phyloP scores from a whole-genome alignment of 2,329 filamentous ascomycete genomes.

The Shiraia bambusicola region DNA sequence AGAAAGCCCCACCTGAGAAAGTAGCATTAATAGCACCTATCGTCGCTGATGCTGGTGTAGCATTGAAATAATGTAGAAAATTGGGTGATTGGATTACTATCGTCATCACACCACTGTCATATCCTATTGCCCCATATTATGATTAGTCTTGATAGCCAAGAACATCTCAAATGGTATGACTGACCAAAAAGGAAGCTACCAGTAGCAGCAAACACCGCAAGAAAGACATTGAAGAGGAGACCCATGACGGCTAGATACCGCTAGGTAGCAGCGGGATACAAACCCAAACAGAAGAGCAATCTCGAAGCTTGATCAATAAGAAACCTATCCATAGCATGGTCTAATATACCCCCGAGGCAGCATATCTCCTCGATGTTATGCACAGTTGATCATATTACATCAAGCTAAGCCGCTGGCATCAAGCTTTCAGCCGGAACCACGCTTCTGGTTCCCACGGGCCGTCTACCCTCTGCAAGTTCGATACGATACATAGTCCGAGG shows the following conservation, averaged over 20 bases:
- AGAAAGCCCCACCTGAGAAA: slow-evolving; percentile 60
- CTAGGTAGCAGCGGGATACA: neutral
- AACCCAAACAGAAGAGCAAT: neutral
- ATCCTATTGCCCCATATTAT: slow-evolving; percentile 28
- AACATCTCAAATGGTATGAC: too few relatives aligned
- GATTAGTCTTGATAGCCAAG: neutral
- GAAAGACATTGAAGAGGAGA: slow-evolving; percentile 45
- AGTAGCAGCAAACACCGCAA: slow-evolving; percentile 48
- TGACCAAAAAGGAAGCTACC: slow-evolving; percentile 39
- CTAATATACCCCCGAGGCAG: slow-evolving; percentile 12
- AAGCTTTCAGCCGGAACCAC: slow-evolving; percentile 20
- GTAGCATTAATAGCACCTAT: slow-evolving; percentile 66
- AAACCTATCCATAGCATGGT: slow-evolving; percentile 1
- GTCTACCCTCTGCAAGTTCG: neutral
- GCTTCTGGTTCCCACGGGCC: slow-evolving; percentile 27
- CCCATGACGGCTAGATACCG: slow-evolving; percentile 36
- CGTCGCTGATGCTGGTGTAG: slow-evolving; percentile 51
- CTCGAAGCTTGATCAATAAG: neutral
- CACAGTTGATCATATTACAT: slow-evolving; percentile 13
- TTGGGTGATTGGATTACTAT: slow-evolving; percentile 59
- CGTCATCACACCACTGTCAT: slow-evolving; percentile 46
- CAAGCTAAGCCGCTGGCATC: slow-evolving; percentile 5
- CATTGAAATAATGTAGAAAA: slow-evolving; percentile 61
- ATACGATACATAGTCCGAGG: slow-evolving; percentile 11
- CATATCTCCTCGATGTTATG: slow-evolving; percentile 7